A percentile compares a stretch with the other conserved stretches of the same genome.
These are phyloP conservation scores for Aschersonia sp. DNA, from an alignment of 2,329 filamentous ascomycete species.

Conservation along the genomic window DNA sequence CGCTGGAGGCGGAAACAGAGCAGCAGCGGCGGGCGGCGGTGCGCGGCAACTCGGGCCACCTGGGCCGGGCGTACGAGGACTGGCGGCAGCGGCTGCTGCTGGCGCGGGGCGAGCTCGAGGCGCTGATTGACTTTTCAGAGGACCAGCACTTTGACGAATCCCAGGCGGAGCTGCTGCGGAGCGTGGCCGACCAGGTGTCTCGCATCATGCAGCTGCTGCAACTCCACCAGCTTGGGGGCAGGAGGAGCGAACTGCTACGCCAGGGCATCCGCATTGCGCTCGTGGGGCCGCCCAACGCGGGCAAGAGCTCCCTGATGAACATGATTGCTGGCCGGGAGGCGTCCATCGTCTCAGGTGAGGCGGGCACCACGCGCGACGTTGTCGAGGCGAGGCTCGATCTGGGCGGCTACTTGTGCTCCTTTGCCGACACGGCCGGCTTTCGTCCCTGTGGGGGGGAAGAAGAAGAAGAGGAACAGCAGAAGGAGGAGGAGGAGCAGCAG, in stretches of 20 bases:
- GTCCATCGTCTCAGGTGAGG: conserved; percentile 85
- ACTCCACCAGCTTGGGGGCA: conserved; percentile 60
- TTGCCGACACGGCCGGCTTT: conserved; percentile 90
- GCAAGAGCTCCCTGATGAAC: conserved; percentile 91
- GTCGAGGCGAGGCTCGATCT: conserved; percentile 86
- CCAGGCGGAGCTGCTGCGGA: conserved; percentile 53
- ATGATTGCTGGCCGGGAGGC: conserved; percentile 80
- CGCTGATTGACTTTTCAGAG: conserved; percentile 91
- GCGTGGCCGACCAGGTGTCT: conserved; percentile 51
- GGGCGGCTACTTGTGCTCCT: conserved; percentile 77
- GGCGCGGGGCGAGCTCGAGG: conserved; percentile 83
- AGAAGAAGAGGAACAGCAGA: background rate
- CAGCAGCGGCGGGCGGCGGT: conserved; percentile 83
- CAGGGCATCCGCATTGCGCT: conserved; percentile 78
- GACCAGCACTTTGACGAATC: conserved; percentile 95
- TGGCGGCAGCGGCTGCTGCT: conserved; percentile 69
- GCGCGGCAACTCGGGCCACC: conserved; percentile 53
- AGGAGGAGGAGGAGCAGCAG: conserved; percentile 1
- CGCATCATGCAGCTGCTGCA: conserved; percentile 47
- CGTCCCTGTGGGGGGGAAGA: conserved; percentile 26
- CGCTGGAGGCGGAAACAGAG: conserved; percentile 62
- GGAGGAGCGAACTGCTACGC: conserved; percentile 68
- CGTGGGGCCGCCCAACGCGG: conserved; percentile 82
- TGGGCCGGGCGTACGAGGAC: conserved; percentile 63
- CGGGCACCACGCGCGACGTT: conserved; percentile 86